Evolutionary conservation across 768 basidiomycete species (phyloP).

Genomic region (Auricularia sp.): DNA sequence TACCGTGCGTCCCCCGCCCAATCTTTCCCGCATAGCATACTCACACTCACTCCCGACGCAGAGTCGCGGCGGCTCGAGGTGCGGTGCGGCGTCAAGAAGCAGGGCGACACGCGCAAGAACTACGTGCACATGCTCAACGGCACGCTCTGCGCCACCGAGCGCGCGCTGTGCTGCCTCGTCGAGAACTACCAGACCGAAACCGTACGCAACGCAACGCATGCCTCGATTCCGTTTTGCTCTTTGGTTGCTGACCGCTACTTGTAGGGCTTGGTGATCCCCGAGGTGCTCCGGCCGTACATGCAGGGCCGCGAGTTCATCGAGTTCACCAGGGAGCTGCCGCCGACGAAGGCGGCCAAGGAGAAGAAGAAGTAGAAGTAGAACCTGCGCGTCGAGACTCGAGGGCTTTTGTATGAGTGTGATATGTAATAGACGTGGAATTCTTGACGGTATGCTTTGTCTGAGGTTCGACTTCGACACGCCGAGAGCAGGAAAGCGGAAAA

Average conservation of each 20-base stretch:
- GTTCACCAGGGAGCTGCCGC: slow-evolving; percentile 68
- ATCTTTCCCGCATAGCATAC: background rate
- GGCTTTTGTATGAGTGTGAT: too few species aligned
- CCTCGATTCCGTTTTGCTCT: background rate
- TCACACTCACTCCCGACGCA: slow-evolving; percentile 20
- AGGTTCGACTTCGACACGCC: too few species aligned
- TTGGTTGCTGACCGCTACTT: slow-evolving; percentile 1
- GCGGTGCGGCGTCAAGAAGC: slow-evolving; percentile 81
- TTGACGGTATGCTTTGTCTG: too few species aligned
- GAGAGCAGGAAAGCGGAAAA: too few species aligned
- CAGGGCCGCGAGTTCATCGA: slow-evolving; percentile 85
- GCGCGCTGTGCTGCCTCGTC: slow-evolving; percentile 92
- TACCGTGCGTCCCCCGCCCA: slow-evolving; percentile 53
- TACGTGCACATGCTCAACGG: slow-evolving; percentile 99
- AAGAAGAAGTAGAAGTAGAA: slow-evolving; percentile 39
- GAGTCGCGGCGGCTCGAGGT: slow-evolving; percentile 87
- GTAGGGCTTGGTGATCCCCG: slow-evolving; percentile 84
- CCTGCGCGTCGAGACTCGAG: background rate
- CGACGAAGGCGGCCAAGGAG: slow-evolving; percentile 53
- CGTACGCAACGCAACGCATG: slow-evolving; percentile 33
- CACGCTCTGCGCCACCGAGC: slow-evolving; percentile 93
- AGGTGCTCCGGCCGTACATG: slow-evolving; percentile 90
- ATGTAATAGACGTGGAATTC: too few species aligned
- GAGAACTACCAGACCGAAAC: slow-evolving; percentile 97
- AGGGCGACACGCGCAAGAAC: slow-evolving; percentile 81